Percentiles rank a stretch among this genome's conserved stretches.
These are phyloP conservation scores for Prosopis cineraria DNA, from an alignment of 306 rosid genomes.

Conservation along the genomic window DNA sequence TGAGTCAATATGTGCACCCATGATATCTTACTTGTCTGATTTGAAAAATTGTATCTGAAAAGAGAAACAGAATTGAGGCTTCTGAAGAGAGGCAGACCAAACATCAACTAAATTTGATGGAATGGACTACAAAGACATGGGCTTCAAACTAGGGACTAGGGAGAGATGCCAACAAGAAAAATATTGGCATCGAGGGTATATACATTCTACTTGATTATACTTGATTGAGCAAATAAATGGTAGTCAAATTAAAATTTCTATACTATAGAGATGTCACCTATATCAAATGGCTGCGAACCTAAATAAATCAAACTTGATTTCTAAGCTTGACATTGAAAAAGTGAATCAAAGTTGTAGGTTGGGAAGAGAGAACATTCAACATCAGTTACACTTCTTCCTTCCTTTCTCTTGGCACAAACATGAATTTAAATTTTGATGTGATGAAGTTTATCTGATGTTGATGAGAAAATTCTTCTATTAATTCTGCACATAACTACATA, in stretches of 20 bases:
- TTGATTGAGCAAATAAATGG: neutral
- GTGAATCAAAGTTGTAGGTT: too few species aligned
- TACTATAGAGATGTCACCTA: neutral
- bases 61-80: conserved; percentile 16
- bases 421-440: too few species aligned
- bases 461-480: too few species aligned
- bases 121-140: neutral
- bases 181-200: neutral
- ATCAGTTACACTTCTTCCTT: too few species aligned
- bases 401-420: too few species aligned
- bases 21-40: conserved; percentile 38
- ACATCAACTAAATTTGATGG: neutral
- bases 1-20: conserved; percentile 70
- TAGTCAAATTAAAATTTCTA: neutral
- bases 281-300: neutral
- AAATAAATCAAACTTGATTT: neutral
- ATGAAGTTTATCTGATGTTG: too few species aligned
- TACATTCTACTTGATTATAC: neutral
- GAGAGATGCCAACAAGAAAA: neutral
- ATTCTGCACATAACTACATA: too few species aligned
- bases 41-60: conserved; percentile 29
- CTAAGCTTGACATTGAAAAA: neutral
- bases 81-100: neutral
- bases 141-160: conserved; percentile 3
- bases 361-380: too few species aligned